Evolutionary conservation across 139 green algal species (phyloP).

Genomic region (Micromonas commoda): DNA sequence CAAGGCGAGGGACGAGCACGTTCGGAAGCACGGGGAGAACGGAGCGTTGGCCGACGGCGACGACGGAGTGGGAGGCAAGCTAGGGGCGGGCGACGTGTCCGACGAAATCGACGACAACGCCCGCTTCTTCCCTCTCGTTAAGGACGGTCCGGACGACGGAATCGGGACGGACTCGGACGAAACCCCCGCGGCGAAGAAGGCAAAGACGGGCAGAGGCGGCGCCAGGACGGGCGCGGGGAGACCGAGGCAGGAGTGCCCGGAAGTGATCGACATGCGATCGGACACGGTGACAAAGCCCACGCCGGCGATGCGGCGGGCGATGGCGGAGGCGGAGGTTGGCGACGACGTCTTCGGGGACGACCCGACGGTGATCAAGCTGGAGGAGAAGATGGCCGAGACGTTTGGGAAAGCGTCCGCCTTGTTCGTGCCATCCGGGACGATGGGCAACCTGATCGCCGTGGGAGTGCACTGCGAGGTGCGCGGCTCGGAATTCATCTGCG

Average conservation of each 20-base stretch:
- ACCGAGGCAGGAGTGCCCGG: background rate
- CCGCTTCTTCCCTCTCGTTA: too few relatives aligned
- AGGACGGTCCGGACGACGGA: too few relatives aligned
- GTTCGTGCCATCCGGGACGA: constrained; percentile 65
- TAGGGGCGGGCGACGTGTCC: too few relatives aligned
- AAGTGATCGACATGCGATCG: constrained; percentile 46
- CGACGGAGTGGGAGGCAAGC: too few relatives aligned
- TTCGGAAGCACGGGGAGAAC: too few relatives aligned
- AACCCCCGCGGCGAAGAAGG: too few relatives aligned
- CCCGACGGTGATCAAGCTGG: constrained; percentile 53
- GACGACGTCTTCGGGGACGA: constrained; percentile 77
- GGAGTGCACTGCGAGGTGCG: constrained; percentile 43
- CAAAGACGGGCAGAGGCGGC: too few relatives aligned
- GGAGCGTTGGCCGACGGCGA: too few relatives aligned
- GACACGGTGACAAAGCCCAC: constrained; percentile 69
- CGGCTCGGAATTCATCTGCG: constrained; percentile 41
- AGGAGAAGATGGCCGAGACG: constrained; percentile 46
- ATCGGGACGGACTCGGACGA: too few relatives aligned
- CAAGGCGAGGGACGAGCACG: too few relatives aligned
- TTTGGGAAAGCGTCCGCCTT: constrained; percentile 66
- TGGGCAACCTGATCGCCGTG: constrained; percentile 67
- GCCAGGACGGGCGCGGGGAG: too few relatives aligned
- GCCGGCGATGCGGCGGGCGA: constrained; percentile 51
- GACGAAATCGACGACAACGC: too few relatives aligned
- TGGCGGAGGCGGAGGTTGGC: constrained; percentile 50